Base-by-base conservation (phyloP, 495 filamentous ascomycete genomes). In the Penicillium coprophilum region DNA sequence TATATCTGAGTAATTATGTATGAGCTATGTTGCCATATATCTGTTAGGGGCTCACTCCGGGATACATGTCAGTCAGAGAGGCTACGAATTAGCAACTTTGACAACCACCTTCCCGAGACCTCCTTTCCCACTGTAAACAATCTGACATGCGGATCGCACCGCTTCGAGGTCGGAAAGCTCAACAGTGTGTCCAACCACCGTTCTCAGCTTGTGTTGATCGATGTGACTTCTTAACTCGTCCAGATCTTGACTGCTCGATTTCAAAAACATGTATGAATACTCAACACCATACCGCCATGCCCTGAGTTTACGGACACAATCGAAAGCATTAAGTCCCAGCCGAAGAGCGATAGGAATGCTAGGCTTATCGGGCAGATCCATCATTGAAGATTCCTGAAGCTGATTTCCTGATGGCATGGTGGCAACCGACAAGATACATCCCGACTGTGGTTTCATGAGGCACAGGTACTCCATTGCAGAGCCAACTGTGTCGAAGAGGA, bases 51-150 rank as follows among this genome's bases (percentile, higher is more conserved):
- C 49, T 48, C 24, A 48, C 20, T 32, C 12, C 13, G 12, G 27
- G 41, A 4, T 19, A 27, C 1, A 27, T 19, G 4, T 27, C 11
- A 45, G 19, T 6, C 6, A 3, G 11, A 45, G 27, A 13, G 15
- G 13, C 17, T 53, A n/a, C 43, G 36, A 17, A 28, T 53, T 12
- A n/a, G 54, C 58, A 57, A 82, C 67, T 50, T 71, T 67, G 55
- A 84, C 66, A 6, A 84, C 78, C 56, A 82, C 64, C 65, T 82
- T 84, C 27, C 83, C 83, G 23, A 83, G 50, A 3, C 82, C 83
- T 0, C 83, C 82, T 55, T 80, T 82, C 4, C 72, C 75, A 20
- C 70, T 71, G 21, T 68, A 72, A 19, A 85, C 76, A 58, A 73
- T 66, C 52, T 76, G 62, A 50, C 77, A 80, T 17, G 68, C 80